Evolutionary conservation across 2,329 filamentous ascomycete genomes (phyloP), one percentile per base, ranked within the genome.

Genomic region (Pseudophaeomoniella oleicola): DNA sequence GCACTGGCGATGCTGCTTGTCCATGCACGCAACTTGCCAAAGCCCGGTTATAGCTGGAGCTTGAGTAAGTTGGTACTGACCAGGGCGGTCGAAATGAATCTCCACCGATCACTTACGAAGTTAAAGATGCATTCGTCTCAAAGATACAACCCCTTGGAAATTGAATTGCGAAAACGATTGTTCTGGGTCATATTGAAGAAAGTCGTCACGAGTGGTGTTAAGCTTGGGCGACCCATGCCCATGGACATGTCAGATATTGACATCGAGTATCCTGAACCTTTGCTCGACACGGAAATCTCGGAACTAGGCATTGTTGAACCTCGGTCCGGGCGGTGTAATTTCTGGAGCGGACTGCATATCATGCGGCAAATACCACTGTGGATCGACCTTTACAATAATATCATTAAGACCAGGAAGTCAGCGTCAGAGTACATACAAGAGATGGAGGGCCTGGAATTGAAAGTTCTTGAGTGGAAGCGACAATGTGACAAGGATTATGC

Each of bases 11-110:
- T 90, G 58, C 73, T 92, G 13, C 76, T 75, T 40, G 59, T 72
- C 3, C 81, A 88, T 52, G 71, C 83, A 3, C 75, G 84, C 40
- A 76, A 75, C 35, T 86, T 90, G 40, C 81, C 82, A 18, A 85
- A 87, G 47, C 81, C 84, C 1, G 81, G 81, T 10, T 75, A 78
- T 30, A 81, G 78, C 37, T 79, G 77, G 58, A 69, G 80, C 45
- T 66, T 87, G 41, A 71, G 71, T 19, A 73, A 72, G 36, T 66
- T 73, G 33, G 72, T 81, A 1, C 62, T 87, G 31, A 66, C 74
- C 4, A 63, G 81, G 18, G 81, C 81, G 6, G 68, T 88, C 22
- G 83, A 90, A 47, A 60, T 85, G 29, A 78, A 82, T 13, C 62
- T 90, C 27, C 81, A 92, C 52, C 70, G 82, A 30, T 77, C 76